A percentile compares a stretch with the other conserved stretches of the same genome.
These are phyloP conservation scores for Blastomyces gilchristii DNA, from an alignment of 2,329 filamentous ascomycete genomes.

Conservation along the genomic window DNA sequence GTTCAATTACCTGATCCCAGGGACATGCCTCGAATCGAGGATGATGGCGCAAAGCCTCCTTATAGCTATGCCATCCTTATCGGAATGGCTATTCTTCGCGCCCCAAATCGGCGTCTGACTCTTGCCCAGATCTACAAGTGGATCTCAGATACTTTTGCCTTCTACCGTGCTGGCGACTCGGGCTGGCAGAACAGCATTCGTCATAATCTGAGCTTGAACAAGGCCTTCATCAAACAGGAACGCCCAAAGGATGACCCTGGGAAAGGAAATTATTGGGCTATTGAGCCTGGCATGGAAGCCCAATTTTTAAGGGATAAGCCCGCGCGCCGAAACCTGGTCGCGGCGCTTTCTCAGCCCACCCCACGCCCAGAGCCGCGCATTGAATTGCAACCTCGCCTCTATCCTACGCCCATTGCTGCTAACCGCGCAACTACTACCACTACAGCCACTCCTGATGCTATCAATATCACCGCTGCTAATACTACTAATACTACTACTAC, in stretches of 20 bases:
- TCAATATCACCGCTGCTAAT: conserved; percentile 16
- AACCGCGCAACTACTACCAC: conserved; percentile 19
- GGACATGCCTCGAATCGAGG: conserved; percentile 70
- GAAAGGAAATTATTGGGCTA: conserved; percentile 96
- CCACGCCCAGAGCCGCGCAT: conserved; percentile 20
- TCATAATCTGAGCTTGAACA: conserved; percentile 94
- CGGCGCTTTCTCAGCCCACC: conserved; percentile 29
- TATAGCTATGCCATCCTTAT: conserved; percentile 94
- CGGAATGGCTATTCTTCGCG: conserved; percentile 89
- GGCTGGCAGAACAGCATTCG: conserved; percentile 99
- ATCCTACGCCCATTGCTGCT: conserved; percentile 19
- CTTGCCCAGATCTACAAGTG: conserved; percentile 97
- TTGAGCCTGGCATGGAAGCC: conserved; percentile 78
- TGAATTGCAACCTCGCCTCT: conserved; percentile 19
- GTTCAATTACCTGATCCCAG: conserved; percentile 57
- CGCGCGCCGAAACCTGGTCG: conserved; percentile 36
- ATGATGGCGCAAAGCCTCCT: conserved; percentile 79
- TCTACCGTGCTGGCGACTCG: conserved; percentile 72
- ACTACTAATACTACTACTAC: conserved; percentile 12
- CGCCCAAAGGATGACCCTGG: conserved; percentile 93
- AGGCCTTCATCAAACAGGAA: conserved; percentile 91
- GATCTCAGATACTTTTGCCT: conserved; percentile 91
- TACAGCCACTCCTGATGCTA: background rate
- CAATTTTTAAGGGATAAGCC: conserved; percentile 85
- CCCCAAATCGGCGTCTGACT: conserved; percentile 71